phyloP scores from a whole-genome alignment of 495 filamentous ascomycete species.

The Aspergillus ostianus region DNA sequence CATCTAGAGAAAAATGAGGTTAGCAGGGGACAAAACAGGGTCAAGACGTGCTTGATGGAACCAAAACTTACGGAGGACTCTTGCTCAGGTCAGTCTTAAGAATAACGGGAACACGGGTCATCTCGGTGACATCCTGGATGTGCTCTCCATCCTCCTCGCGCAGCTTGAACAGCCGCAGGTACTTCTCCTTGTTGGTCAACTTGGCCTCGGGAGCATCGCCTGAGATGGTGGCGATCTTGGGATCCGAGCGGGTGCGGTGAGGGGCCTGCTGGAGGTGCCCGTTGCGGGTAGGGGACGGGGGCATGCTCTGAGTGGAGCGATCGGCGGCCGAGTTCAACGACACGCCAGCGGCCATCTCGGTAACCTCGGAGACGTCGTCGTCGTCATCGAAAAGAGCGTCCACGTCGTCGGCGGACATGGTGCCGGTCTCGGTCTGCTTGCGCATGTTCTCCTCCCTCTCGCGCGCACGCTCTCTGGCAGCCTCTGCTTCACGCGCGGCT shows the following conservation, averaged over 20 bases:
- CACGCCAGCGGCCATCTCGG: conserved; percentile 80
- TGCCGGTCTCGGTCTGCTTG: conserved; percentile 89
- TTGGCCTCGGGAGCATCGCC: conserved; percentile 70
- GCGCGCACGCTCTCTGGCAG: conserved; percentile 70
- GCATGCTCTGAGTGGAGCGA: conserved; percentile 93
- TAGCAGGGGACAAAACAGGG: conserved; percentile 20
- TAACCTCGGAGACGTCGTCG: conserved; percentile 84
- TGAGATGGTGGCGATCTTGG: conserved; percentile 76
- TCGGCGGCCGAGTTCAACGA: conserved; percentile 67
- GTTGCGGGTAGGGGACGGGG: conserved; percentile 83
- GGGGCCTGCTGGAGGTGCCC: conserved; percentile 67
- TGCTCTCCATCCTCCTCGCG: conserved; percentile 92
- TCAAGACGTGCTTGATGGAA: no score
- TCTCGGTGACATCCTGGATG: conserved; percentile 97
- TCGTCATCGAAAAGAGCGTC: conserved; percentile 92
- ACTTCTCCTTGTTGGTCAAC: conserved; percentile 92
- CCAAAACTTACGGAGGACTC: conserved; percentile 93
- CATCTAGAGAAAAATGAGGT: conserved; percentile 57
- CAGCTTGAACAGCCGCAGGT: conserved; percentile 82
- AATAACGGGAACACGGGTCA: conserved; percentile 94
- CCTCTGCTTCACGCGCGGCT: conserved; percentile 75
- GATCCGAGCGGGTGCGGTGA: conserved; percentile 88
- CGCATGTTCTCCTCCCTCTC: conserved; percentile 85
- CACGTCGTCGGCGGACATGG: conserved; percentile 83
- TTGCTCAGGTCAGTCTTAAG: conserved; percentile 97